Evolutionary conservation across 106 monocot genomes (phyloP), one percentile per base, ranked within the genome.

Genomic region (Gastrodia elata): DNA sequence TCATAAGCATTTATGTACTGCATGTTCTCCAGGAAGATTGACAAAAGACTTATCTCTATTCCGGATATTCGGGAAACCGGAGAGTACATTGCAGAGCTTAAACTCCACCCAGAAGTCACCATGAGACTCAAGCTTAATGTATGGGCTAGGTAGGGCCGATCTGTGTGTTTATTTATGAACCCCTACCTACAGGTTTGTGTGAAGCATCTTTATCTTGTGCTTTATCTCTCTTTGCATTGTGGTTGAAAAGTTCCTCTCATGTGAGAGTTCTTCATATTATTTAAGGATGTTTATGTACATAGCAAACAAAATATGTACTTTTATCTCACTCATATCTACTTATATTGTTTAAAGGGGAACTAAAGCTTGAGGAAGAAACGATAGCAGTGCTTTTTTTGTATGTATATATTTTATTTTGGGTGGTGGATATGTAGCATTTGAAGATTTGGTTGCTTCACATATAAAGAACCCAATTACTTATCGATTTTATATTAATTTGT

Each of bases 11-110:
- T 3, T n/a, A n/a, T n/a, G n/a, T n/a, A 41, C 1, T 68, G 26
- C 57, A 1, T 26, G 26, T 20, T 38, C 6, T 77, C 2, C 71
- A 98, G 97, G 82, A 93, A 91, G 74, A 68, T 98, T n/a, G 90
- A 86, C 77, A 88, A 84, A 75, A 69, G 87, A 30, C 86, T 87
- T 24, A 78, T 98, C 32, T 79, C 81, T 42, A 74, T 98, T 64
- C 97, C 97, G 14, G 97, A 98, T 73, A 93, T 93, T 43, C 82
- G 88, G 42, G 97, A 98, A 77, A 88, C 91, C 5, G 97, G 97
- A 34, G 93, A 98, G 15, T 98, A 91, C 35, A 52, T 93, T 33
- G 93, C 85, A 15, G 97, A 93, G 76, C 87, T 97, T 68, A 97
- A 93, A 79, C 85, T 98, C 49, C 97, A 98, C 38, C 93, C 92